Base-by-base conservation (phyloP, 1,284 basidiomycete genomes). In the Boletus holoroseus region DNA sequence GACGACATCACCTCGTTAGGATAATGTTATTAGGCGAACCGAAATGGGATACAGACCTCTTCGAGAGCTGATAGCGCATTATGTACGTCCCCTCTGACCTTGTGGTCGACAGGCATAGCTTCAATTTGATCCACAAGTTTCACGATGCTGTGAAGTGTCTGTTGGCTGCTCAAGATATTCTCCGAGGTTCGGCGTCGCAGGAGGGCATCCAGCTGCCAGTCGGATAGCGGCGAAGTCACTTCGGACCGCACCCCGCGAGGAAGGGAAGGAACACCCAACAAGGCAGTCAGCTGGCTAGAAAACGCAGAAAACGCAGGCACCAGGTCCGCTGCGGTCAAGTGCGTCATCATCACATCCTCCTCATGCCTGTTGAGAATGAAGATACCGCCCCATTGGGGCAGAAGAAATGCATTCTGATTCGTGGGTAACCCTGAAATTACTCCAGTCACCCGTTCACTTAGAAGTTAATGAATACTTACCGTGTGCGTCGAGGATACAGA, bases 361-460 rank as follows among this genome's bases (percentile, higher is more conserved):
- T 68, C 24, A 7, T 72, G 73, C 26, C 81, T 78, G 63, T 96
- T 93, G 58, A 84, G 71, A 46, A 98, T 77, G 48, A 89, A 79
- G 42, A 99, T 88, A 13, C 92, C 88, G 36, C 96, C 95, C 86
- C 92, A 96, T 69, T 98, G 95, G 0, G 96, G 95, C 1, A 96
- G 76, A 22, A 97, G 77, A 75, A 98, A 99, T 8, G 88, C 81
- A 46, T 73, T 78, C 3, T 79, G 82, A 22, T 66, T 64, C 16
- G 76, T 76, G 2, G 70, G 69, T 8, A 55, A 61, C 31, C 71
- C 79, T 82, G 60, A 52, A 49, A 45, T 30, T 30, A 46, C 16
- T 56, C 39, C 28, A 47, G 47, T 49, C 51, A 48, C 32, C 7
- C 36, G 7, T 31, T 47, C 53, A 57, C n/a, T 26, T 27, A 20